Percentiles rank a stretch among this genome's conserved stretches.
phyloP scores from a whole-genome alignment of 139 green algal genomes.

The Chlamydomonas sphaeroides region DNA sequence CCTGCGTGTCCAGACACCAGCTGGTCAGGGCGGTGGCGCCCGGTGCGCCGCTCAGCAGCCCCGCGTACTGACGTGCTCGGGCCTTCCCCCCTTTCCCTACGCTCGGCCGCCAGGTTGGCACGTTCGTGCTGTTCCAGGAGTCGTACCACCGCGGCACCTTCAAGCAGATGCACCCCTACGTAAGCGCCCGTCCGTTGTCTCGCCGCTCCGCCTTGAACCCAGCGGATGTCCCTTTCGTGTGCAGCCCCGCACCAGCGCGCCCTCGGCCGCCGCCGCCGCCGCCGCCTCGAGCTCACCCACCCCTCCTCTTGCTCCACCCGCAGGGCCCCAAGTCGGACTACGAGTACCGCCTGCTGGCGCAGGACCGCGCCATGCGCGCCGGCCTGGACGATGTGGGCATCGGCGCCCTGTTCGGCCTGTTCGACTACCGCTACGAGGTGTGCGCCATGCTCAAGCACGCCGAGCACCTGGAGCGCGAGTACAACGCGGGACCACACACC shows the following conservation, averaged over 20 bases:
- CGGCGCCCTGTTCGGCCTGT: conserved; percentile 74
- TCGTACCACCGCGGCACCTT: conserved; percentile 73
- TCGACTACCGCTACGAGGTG: conserved; percentile 74
- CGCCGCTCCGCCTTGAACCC: no score
- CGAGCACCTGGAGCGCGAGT: conserved; percentile 75
- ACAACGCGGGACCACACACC: conserved; percentile 74
- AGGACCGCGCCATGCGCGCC: conserved; percentile 72
- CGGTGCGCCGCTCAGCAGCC: no score
- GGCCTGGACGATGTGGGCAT: conserved; percentile 81
- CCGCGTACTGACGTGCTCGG: no score
- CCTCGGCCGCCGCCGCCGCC: no score
- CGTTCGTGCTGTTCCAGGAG: conserved; percentile 82
- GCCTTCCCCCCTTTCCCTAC: not conserved
- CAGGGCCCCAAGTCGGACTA: conserved; percentile 75
- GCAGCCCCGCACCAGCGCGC: no score
- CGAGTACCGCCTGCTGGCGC: conserved; percentile 70
- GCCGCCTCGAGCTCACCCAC: no score
- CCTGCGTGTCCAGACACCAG: no score
- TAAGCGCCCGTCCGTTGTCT: no score
- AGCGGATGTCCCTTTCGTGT: no score
- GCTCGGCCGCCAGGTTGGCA: conserved; percentile 60
- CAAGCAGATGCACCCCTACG: conserved; percentile 67
- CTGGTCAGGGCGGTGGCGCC: no score
- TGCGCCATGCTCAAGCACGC: conserved; percentile 70
- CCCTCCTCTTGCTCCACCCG: no score